Percentiles rank a stretch among this genome's conserved stretches.
Conservation (phyloP, 2,329 filamentous ascomycete species). For the Epichloe typhina region DNA sequence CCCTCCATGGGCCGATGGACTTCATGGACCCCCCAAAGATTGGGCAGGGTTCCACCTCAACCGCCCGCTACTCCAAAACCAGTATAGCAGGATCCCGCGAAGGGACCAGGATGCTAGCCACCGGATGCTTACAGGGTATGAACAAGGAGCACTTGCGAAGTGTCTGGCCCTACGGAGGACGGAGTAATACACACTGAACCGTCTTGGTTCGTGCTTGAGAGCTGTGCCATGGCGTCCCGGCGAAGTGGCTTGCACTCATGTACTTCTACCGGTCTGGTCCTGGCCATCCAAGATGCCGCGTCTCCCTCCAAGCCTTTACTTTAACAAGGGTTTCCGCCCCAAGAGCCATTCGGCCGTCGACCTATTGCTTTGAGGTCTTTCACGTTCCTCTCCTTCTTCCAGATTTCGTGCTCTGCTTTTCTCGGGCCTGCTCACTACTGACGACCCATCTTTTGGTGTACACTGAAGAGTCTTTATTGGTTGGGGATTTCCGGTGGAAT, state of each 20-base stretch:
- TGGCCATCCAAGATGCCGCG: conserved; percentile 1
- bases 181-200: neutral
- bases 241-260: conserved; percentile 2
- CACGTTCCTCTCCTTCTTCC: neutral
- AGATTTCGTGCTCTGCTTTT: neutral
- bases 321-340: neutral
- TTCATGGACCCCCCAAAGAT: neutral
- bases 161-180: neutral
- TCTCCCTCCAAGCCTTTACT: conserved; percentile 1
- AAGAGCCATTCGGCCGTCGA: neutral
- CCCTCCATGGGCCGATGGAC: neutral
- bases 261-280: conserved; percentile 1
- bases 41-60: conserved; percentile 5
- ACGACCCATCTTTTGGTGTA: neutral
- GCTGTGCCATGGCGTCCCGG: neutral
- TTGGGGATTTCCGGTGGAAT: neutral
- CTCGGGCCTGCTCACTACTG: neutral
- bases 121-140: neutral
- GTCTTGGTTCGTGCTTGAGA: neutral
- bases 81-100: conserved; percentile 3
- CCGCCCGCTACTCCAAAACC: conserved; percentile 4
- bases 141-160: conserved; percentile 1
- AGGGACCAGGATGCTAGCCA: neutral
- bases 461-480: neutral
- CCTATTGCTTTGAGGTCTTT: neutral